These are phyloP conservation scores for Aegilops speltoides DNA, from an alignment of 176 grass and related monocot species.

Conservation along the genomic window DNA sequence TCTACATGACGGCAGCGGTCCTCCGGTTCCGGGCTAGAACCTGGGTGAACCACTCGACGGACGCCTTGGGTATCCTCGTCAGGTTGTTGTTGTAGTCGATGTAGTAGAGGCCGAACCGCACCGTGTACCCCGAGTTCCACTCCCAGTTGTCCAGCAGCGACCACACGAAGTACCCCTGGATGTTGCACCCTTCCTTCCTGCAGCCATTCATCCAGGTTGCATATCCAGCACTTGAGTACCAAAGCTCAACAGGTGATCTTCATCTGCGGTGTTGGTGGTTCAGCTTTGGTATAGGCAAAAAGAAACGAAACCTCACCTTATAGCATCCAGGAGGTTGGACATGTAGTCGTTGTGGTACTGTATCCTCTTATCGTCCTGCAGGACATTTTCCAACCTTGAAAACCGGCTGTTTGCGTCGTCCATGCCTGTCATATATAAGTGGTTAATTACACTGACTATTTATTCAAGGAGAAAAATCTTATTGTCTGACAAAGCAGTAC, in stretches of 20 bases:
- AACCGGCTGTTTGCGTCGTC: constrained; percentile 71
- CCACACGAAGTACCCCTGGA: constrained; percentile 75
- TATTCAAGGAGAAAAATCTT: background rate
- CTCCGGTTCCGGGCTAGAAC: constrained; percentile 34
- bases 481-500: background rate
- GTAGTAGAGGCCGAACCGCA: constrained; percentile 78
- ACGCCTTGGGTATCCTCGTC: constrained; percentile 79
- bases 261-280: background rate
- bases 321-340: constrained; percentile 62
- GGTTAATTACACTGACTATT: background rate
- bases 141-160: constrained; percentile 96
- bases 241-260: background rate
- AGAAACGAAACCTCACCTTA: constrained; percentile 46
- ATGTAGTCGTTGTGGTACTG: constrained; percentile 84
- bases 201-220: background rate
- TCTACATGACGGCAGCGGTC: constrained; percentile 3
- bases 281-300: background rate
- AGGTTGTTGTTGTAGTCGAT: constrained; percentile 79
- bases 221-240: background rate
- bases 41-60: constrained; percentile 65
- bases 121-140: constrained; percentile 89
- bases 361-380: constrained; percentile 90
- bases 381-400: constrained; percentile 38
- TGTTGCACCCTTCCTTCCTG: constrained; percentile 78
- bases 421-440: constrained; percentile 53